These are phyloP conservation scores for Lodderomyces parapsilosis DNA, from an alignment of 1,139 yeast species.

Conservation along the genomic window DNA sequence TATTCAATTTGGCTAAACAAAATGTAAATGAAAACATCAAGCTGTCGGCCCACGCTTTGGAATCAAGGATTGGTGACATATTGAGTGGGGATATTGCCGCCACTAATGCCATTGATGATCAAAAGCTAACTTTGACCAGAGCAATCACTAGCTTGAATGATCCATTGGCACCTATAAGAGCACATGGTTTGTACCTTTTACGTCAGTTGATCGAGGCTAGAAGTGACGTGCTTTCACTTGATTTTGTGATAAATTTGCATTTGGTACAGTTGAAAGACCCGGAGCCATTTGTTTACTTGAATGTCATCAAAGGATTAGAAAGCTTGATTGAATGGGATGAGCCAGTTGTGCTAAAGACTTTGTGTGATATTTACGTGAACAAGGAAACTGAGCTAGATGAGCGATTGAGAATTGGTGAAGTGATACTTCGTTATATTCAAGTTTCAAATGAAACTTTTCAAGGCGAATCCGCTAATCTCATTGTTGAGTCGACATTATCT, in stretches of 20 bases:
- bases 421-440: slow-evolving; percentile 59
- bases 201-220: slow-evolving; percentile 53
- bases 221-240: slow-evolving; percentile 51
- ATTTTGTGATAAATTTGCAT: slow-evolving; percentile 60
- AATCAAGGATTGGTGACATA: slow-evolving; percentile 27
- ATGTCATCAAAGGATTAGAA: slow-evolving; percentile 76
- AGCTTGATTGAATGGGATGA: slow-evolving; percentile 51
- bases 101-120: slow-evolving; percentile 17
- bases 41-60: slow-evolving; percentile 27
- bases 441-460: slow-evolving; percentile 45
- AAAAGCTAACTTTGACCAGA: slow-evolving; percentile 33
- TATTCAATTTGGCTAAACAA: slow-evolving; percentile 20
- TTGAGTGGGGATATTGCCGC: slow-evolving; percentile 25
- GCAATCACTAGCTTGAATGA: slow-evolving; percentile 74
- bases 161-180: slow-evolving; percentile 79
- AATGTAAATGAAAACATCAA: slow-evolving; percentile 8
- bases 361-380: slow-evolving; percentile 44
- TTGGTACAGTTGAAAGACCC: slow-evolving; percentile 66
- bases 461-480: slow-evolving; percentile 32
- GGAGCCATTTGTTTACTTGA: slow-evolving; percentile 85
- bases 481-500: slow-evolving; percentile 34
- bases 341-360: slow-evolving; percentile 33
- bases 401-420: slow-evolving; percentile 77
- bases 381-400: slow-evolving; percentile 52
- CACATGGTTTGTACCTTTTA: slow-evolving; percentile 75